Evolutionary conservation across 805 yeast genomes (phyloP), one percentile per base, ranked within the genome.

Genomic region (Saccharomycopsis fermentans): DNA sequence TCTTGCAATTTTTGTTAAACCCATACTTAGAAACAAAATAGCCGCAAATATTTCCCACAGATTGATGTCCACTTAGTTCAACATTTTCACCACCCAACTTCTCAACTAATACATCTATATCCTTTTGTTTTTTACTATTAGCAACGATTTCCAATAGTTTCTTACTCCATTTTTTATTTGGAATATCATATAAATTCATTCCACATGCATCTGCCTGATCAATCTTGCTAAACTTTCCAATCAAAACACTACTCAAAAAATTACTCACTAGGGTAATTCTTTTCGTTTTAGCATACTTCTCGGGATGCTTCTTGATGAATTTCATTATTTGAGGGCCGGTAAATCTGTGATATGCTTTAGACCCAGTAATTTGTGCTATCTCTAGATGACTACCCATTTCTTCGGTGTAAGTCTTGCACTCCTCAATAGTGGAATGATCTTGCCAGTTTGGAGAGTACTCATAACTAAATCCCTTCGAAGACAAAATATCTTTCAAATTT

Each of bases 171-270:
- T 75, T 68, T 35, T 77, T 74, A 11, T 79, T 73, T n/a, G 73
- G 63, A 47, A 90, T 79, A 69, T 88, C 91, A 74, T 88, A 90
- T 53, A 90, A 66, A 65, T 91, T 91, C 94, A 90, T 90, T 11
- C 97, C 97, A 72, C 97, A 89, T 1, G 88, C 96, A 71, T 91
- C 97, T 14, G 89, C 82, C 65, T 85, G 84, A 64, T 90, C 97
- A 58, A 89, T 73, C 2, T 79, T 77, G 2, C 85, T 76, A 51
- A 87, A 73, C 57, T 74, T 65, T 9, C 95, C 95, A 48, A 83
- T 70, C 34, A 91, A 74, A 12, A 91, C 73, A 32, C 89, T 80
- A 5, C 92, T 83, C 35, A 90, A 72, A 66, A 90, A 90, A 57
- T 86, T 82, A 1, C 96, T 87, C 1, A 90, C 90, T 52, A 91